phyloP scores from a whole-genome alignment of 495 filamentous ascomycete genomes.

The Articulospora tetracladia region DNA sequence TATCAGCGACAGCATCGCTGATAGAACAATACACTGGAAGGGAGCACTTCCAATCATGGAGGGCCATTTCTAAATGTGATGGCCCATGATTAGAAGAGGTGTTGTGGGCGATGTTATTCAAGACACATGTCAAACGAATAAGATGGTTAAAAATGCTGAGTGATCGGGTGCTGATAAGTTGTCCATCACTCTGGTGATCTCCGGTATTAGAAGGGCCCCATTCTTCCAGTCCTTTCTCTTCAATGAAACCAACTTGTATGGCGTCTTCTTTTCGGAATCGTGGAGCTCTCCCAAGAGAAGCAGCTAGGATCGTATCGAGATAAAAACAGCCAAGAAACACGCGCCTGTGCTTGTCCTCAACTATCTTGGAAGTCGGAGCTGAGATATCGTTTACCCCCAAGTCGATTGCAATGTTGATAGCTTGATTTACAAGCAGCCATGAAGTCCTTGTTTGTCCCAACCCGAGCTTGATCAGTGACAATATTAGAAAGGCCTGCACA shows the following conservation, averaged over 20 bases:
- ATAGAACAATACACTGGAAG: neutral
- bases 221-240: neutral
- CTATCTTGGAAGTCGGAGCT: neutral
- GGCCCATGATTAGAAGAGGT: neutral
- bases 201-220: neutral
- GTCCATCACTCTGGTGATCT: too few species aligned
- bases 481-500: neutral
- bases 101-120: constrained; percentile 25
- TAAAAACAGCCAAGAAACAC: neutral
- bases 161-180: neutral
- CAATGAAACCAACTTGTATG: neutral
- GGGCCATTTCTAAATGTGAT: neutral
- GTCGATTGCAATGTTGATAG: neutral
- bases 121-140: neutral
- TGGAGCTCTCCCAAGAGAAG: neutral
- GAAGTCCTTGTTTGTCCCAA: neutral
- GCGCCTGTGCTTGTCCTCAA: neutral
- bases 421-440: neutral
- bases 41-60: neutral
- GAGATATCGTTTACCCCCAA: neutral
- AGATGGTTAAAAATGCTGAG: constrained; percentile 2
- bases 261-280: neutral
- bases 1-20: too few species aligned
- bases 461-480: neutral
- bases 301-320: constrained; percentile 1